Evolutionary conservation across 257 asterid genomes (phyloP).

Genomic region (Salvia miltiorrhiza): DNA sequence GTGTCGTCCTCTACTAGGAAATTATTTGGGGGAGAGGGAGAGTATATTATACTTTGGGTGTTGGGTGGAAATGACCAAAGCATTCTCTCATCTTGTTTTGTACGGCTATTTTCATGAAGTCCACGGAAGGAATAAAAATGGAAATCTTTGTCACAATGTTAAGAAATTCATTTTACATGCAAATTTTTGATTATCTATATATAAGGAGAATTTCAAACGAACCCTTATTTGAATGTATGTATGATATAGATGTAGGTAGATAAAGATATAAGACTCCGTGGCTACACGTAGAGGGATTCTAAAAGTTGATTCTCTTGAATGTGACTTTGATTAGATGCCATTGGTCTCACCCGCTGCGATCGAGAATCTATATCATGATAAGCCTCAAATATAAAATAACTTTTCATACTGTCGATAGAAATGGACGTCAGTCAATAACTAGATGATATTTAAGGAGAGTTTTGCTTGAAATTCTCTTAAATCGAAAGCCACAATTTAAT

Average conservation of each 20-base stretch:
- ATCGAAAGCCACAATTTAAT: no score
- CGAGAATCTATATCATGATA: neutral
- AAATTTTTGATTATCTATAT: no score
- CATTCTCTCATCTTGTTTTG: neutral
- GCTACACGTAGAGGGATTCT: neutral
- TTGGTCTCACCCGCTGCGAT: neutral
- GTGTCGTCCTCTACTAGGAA: no score
- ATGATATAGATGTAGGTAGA: no score
- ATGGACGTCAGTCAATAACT: no score
- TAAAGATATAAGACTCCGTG: neutral
- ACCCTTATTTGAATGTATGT: no score
- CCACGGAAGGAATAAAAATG: constrained; percentile 14
- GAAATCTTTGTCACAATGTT: neutral
- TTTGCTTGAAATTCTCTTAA: no score
- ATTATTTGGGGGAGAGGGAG: no score
- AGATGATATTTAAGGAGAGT: no score
- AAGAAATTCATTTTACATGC: no score
- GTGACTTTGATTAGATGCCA: no score
- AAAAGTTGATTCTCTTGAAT: neutral
- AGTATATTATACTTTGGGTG: neutral
- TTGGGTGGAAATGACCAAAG: neutral
- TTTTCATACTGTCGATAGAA: neutral
- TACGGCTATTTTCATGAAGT: neutral
- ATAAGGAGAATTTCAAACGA: no score
- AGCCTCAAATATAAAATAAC: neutral